These are phyloP conservation scores for Hirschioporus abietinus DNA, from an alignment of 768 basidiomycete species.

Conservation along the genomic window DNA sequence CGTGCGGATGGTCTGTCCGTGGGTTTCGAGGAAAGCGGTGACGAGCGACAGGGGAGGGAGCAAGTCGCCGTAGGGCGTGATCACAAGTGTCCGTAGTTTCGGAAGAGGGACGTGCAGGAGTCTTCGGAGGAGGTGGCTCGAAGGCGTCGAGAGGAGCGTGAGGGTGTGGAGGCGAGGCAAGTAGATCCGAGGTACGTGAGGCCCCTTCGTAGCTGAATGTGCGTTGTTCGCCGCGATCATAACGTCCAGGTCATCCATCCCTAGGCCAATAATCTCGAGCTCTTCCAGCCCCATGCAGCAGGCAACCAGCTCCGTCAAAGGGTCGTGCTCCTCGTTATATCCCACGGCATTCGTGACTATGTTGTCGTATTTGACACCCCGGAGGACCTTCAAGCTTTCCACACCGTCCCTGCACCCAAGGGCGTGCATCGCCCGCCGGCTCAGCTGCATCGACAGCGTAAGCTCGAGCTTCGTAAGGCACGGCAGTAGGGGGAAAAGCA, in stretches of 20 bases:
- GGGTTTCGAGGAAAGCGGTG: constrained; percentile 51
- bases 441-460: constrained; percentile 53
- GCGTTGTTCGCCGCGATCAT: constrained; percentile 14
- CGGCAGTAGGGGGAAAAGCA: constrained; percentile 61
- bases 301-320: constrained; percentile 52
- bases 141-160: constrained; percentile 60
- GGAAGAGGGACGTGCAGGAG: constrained; percentile 60
- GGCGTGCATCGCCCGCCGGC: constrained; percentile 50
- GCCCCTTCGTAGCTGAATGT: constrained; percentile 11
- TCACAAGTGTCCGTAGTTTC: constrained; percentile 51
- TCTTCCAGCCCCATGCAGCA: constrained; percentile 53
- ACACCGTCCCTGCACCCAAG: constrained; percentile 48
- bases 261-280: constrained; percentile 58
- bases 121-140: constrained; percentile 55
- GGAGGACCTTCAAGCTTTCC: constrained; percentile 42
- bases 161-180: constrained; percentile 57
- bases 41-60: constrained; percentile 53
- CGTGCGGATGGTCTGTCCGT: constrained; percentile 54
- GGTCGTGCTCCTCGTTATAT: constrained; percentile 28
- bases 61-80: constrained; percentile 72
- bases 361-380: constrained; percentile 49
- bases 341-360: constrained; percentile 25
- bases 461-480: constrained; percentile 52
- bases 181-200: constrained; percentile 16
- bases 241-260: constrained; percentile 49